A percentile compares a stretch with the other conserved stretches of the same genome.
These are phyloP conservation scores for Porodaedalea pini DNA, from an alignment of 1,284 basidiomycete genomes.

Conservation along the genomic window DNA sequence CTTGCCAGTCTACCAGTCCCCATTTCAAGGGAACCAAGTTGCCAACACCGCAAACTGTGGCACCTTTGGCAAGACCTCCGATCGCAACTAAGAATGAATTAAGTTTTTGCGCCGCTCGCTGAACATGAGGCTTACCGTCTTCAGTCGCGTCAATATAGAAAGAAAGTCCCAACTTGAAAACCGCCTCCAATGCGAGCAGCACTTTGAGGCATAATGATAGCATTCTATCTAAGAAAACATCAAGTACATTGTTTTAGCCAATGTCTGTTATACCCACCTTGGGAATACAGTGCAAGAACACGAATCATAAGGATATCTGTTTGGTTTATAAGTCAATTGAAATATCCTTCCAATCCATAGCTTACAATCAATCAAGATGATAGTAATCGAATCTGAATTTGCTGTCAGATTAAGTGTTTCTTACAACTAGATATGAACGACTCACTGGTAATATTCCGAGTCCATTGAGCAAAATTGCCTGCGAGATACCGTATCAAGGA, in stretches of 20 bases:
- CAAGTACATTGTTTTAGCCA: too few relatives aligned
- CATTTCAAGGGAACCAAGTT: too few relatives aligned
- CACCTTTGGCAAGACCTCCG: background rate
- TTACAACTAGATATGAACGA: background rate
- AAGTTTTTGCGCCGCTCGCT: background rate
- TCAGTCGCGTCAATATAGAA: background rate
- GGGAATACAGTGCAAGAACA: too few relatives aligned
- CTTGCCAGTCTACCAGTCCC: too few relatives aligned
- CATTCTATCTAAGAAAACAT: too few relatives aligned
- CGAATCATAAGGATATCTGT: conserved; percentile 2
- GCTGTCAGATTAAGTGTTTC: background rate
- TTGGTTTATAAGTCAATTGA: background rate
- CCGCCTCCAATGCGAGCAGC: background rate
- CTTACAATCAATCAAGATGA: too few relatives aligned
- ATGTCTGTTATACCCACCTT: too few relatives aligned
- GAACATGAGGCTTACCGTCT: background rate
- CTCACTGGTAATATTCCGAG: background rate
- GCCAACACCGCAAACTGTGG: too few relatives aligned
- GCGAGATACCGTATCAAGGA: too few relatives aligned
- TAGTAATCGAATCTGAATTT: background rate
- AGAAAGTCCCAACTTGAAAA: background rate
- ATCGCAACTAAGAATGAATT: background rate
- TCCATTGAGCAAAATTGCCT: background rate
- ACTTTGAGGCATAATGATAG: too few relatives aligned
- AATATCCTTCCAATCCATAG: background rate